Base-by-base conservation (phyloP, 2,329 filamentous ascomycete species). In the Parasarocladium wereldwijsianum region DNA sequence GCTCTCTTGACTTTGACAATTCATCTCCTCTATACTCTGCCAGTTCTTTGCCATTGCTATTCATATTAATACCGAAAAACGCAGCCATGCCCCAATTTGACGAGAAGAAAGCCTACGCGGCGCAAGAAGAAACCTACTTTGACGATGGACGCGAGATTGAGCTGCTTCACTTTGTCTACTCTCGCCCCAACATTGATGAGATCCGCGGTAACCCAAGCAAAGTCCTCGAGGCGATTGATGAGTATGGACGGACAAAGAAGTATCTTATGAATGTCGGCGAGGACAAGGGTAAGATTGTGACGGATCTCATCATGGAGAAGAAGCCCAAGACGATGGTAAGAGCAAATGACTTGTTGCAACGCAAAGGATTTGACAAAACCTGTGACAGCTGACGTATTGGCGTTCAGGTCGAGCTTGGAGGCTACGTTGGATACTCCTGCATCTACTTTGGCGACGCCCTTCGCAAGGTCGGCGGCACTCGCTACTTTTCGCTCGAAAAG, bases 241-340 rank as follows among this genome's bases (percentile, higher is more conserved):
- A 78, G 31, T 87, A 51, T 40, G 55, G 44, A 12, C 42, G 41
- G 10, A 72, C 66, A 3, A 62, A 69, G 36, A 79, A 76, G 46
- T 80, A 76, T 38, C 64, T 87, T 30, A 87, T 87, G 76, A 87
- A 85, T 39, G 70, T 90, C 2, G 81, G 82, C 23, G 64, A 74
- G 40, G 62, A 73, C 43, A 90, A 90, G 53, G 80, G 78, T 26
- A 64, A 62, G 37, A 76, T 84, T 31, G 70, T 87, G 2, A 65
- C 65, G 7, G 63, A 78, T 17, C 50, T 86, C 22, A 85, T 90
- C 35, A 58, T 58, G 13, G 58, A 78, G 37, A 56, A 64, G 27
- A 79, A 76, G 46, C 80, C 79, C 1, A 50, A 69, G 32, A 62
- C 62, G 3, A 81, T 85, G 71, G 68, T 68, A 32, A 46, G 32